Evolutionary conservation across 345 rosid species (phyloP).

Genomic region (Clausena lansium): DNA sequence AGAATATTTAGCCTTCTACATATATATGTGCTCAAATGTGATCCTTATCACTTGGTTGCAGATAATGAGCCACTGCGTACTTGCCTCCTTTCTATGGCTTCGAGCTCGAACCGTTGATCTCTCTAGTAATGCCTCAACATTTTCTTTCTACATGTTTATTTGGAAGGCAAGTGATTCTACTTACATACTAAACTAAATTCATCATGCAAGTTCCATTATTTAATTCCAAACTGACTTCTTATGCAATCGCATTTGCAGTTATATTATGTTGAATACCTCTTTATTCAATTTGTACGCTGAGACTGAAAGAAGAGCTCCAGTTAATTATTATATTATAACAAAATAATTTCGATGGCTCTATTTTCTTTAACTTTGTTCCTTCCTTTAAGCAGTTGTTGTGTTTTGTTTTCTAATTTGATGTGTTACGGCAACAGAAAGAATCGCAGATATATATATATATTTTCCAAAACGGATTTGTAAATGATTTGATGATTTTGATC

Average conservation of each 20-base stretch:
- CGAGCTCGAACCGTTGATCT: constrained; percentile 28
- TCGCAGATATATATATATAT: no score
- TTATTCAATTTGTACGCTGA: constrained; percentile 33
- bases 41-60: not conserved
- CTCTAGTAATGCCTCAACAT: constrained; percentile 15
- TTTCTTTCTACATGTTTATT: constrained; percentile 36
- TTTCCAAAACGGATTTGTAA: no score
- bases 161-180: constrained; percentile 21
- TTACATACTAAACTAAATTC: not conserved
- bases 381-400: no score
- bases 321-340: no score
- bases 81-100: constrained; percentile 25
- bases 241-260: constrained; percentile 19
- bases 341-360: no score
- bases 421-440: no score
- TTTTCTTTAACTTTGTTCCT: no score
- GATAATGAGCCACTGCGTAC: constrained; percentile 26
- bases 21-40: not conserved
- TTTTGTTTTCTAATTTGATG: no score
- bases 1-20: not conserved
- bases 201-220: not conserved
- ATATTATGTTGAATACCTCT: constrained; percentile 32
- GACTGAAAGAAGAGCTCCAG: not conserved
- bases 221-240: not conserved
- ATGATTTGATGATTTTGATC: no score